Percentiles rank a stretch among this genome's conserved stretches.
Evolutionary conservation across 1,284 basidiomycete species (phyloP).

Genomic region (Macrocystidia cucumis): DNA sequence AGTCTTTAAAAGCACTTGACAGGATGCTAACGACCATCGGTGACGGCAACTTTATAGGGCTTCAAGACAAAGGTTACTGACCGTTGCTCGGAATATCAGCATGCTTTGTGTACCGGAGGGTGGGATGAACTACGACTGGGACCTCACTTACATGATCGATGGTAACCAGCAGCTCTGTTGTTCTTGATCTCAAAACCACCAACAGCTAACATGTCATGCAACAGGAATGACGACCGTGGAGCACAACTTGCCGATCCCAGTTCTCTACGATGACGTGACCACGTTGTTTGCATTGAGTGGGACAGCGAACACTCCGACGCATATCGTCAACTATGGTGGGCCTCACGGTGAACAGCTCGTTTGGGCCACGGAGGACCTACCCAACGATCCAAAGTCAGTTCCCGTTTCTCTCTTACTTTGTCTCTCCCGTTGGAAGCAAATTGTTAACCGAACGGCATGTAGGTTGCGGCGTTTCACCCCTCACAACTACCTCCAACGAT

Average conservation of each 20-base stretch:
- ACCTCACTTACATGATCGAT: constrained; percentile 66
- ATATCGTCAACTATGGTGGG: constrained; percentile 69
- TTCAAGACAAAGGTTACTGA: constrained; percentile 58
- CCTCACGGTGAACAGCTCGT: constrained; percentile 57
- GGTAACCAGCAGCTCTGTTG: constrained; percentile 27
- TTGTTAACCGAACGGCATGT: constrained; percentile 2
- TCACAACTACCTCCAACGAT: constrained; percentile 54
- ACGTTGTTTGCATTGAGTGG: constrained; percentile 56
- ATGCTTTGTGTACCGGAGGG: constrained; percentile 74
- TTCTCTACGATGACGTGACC: constrained; percentile 60
- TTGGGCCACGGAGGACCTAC: constrained; percentile 58
- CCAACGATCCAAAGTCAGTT: constrained; percentile 56
- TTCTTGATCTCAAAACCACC: constrained; percentile 1
- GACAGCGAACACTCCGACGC: constrained; percentile 66
- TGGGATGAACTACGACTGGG: constrained; percentile 73
- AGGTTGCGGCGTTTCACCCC: constrained; percentile 56
- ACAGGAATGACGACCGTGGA: constrained; percentile 78
- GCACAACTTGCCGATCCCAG: constrained; percentile 57
- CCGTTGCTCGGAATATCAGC: constrained; percentile 49
- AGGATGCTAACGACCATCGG: not conserved
- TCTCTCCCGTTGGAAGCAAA: too few relatives aligned
- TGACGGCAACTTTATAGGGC: constrained; percentile 32
- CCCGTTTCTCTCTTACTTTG: constrained; percentile 1
- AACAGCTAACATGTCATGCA: too few relatives aligned
- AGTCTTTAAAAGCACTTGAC: not conserved